Evolutionary conservation across 169 alveolate genomes (phyloP), one percentile per base, ranked within the genome.

Genomic region (Cryptosporidium bovis): DNA sequence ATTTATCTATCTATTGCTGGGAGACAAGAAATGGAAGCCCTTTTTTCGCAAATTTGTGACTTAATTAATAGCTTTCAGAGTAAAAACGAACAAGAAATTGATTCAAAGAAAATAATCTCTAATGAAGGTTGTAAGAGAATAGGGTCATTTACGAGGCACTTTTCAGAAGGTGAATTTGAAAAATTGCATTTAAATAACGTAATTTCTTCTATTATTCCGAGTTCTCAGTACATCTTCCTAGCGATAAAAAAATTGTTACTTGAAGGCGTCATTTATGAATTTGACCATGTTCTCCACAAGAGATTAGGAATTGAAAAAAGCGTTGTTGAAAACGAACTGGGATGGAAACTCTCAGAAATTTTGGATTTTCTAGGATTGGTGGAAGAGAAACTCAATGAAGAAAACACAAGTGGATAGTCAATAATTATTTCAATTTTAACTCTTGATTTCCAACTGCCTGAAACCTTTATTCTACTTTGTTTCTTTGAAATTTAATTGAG

Each of bases 1-100:
- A 44, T 60, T 20, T 77, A 77, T 60, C 71, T 77, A 15, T 60
- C 87, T 10, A 77, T 77, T 60, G 65, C 83, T 34, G 67, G 51
- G 20, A 56, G 31, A 53, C 67, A 51, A 29, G 83, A 69, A 55
- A 53, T 69, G 83, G 67, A 69, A 69, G 20, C 83, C 53, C 69
- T 77, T 56, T 44, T 77, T 62, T 58, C 67, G 33, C 34, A 46
- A 12, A 13, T 69, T 24, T 33, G 0, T 18, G 64, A 55, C 48
- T 40, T 40, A 40, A 40, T 40, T 40, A 40, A 40, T 40, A 8
- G 10, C 10, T 40, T 40, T 40, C 48, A 40, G 10, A 40, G 13
- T 40, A 66, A 24, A 15, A 16, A n/a, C 24, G 82, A 66, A 48
- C 46, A 2, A 6, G 33, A 31, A 6, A 20, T 66, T 44, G 55